Percentiles rank a stretch among this genome's conserved stretches.
Conservation (phyloP, 805 yeast genomes). For the Metschnikowia vanudenii region DNA sequence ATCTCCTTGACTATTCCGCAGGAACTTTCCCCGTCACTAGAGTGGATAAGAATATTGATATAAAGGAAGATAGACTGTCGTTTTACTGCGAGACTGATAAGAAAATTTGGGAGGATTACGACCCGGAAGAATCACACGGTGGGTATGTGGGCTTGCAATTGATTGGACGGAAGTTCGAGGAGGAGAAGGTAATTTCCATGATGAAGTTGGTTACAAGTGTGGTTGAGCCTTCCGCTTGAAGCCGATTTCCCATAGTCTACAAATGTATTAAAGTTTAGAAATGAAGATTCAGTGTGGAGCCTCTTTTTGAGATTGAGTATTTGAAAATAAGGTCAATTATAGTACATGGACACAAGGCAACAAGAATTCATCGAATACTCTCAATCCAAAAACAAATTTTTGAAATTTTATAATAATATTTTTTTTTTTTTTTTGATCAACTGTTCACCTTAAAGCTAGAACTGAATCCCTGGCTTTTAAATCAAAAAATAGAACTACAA, state of each 20-base stretch:
- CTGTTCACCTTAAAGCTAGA: too few species aligned
- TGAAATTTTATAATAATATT: too few species aligned
- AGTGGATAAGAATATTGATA: constrained; percentile 47
- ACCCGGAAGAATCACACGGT: constrained; percentile 53
- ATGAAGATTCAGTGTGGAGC: too few species aligned
- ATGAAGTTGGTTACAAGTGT: constrained; percentile 32
- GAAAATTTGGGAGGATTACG: constrained; percentile 39
- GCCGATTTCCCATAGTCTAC: not conserved
- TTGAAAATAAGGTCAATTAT: too few species aligned
- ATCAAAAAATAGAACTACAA: too few species aligned
- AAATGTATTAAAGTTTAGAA: too few species aligned
- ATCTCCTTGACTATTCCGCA: constrained; percentile 26
- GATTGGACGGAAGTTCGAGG: constrained; percentile 57
- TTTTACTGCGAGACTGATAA: constrained; percentile 42
- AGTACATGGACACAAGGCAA: too few species aligned
- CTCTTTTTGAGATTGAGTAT: not conserved
- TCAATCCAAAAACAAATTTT: too few species aligned
- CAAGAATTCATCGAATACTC: too few species aligned
- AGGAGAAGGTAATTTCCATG: constrained; percentile 56
- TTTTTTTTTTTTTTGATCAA: too few species aligned
- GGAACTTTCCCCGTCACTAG: constrained; percentile 54
- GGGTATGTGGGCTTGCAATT: constrained; percentile 67
- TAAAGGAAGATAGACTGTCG: constrained; percentile 20
- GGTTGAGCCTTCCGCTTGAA: not conserved
- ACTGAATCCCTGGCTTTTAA: too few species aligned